A percentile compares a stretch with the other conserved stretches of the same genome.
These are phyloP conservation scores for Physcia stellaris DNA, from an alignment of 495 filamentous ascomycete species.

Conservation along the genomic window DNA sequence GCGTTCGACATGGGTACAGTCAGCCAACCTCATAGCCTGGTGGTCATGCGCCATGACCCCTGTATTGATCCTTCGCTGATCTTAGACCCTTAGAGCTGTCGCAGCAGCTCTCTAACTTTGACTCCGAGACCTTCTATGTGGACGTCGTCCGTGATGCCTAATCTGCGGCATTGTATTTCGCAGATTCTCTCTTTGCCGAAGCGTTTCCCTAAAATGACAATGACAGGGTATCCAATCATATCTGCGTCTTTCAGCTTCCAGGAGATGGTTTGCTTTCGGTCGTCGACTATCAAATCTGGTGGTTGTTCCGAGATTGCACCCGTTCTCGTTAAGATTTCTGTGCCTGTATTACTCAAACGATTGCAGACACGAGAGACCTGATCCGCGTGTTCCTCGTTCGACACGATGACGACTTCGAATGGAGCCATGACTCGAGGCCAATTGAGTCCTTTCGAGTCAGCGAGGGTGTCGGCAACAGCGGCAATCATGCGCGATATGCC, in stretches of 20 bases:
- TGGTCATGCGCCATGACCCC: too few species aligned
- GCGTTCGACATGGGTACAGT: too few species aligned
- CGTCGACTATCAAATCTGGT: slow-evolving; percentile 61
- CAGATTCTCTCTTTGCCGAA: slow-evolving; percentile 48
- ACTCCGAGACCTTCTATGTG: too few species aligned
- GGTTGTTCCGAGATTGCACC: neutral
- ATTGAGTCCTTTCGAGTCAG: slow-evolving; percentile 62
- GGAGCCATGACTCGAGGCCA: slow-evolving; percentile 85
- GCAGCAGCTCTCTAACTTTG: too few species aligned
- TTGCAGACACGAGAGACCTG: slow-evolving; percentile 29
- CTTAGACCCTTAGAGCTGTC: too few species aligned
- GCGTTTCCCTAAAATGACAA: slow-evolving; percentile 60
- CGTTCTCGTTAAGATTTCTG: neutral
- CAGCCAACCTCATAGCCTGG: too few species aligned
- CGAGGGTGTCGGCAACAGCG: slow-evolving; percentile 62
- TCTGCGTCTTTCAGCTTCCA: slow-evolving; percentile 89
- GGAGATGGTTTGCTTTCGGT: slow-evolving; percentile 51
- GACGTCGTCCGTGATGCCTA: slow-evolving; percentile 29
- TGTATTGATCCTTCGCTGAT: too few species aligned
- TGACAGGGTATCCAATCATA: slow-evolving; percentile 72
- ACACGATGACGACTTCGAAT: slow-evolving; percentile 62
- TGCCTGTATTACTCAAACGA: neutral
- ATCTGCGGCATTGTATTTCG: slow-evolving; percentile 67
- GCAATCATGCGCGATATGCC: slow-evolving; percentile 85
- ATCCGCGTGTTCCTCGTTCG: slow-evolving; percentile 31